Conservation (phyloP, 1,284 basidiomycete species). For the Ustilago tritici region DNA sequence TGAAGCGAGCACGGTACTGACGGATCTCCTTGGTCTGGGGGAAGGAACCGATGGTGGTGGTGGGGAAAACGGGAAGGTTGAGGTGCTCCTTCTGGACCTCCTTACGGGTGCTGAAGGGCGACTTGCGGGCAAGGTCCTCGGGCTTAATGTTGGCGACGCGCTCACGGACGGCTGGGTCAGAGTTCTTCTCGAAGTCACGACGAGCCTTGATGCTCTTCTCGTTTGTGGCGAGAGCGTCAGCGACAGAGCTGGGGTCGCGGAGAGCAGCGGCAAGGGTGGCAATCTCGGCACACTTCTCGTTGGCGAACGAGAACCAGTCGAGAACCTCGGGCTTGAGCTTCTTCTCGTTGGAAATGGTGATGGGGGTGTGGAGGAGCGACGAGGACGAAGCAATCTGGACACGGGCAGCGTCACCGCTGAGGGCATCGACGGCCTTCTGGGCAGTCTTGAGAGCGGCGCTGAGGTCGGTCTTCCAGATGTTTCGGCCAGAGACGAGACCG, state of each 20-base stretch:
- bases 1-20: constrained; percentile 72
- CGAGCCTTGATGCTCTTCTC: constrained; percentile 91
- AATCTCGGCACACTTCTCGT: constrained; percentile 95
- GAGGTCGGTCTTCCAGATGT: constrained; percentile 99
- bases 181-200: constrained; percentile 93
- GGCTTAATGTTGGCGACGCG: constrained; percentile 92
- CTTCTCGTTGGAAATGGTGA: constrained; percentile 91
- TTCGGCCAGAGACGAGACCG: constrained; percentile 96
- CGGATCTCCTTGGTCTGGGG: constrained; percentile 94
- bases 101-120: constrained; percentile 86
- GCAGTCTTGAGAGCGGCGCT: constrained; percentile 83
- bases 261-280: constrained; percentile 78
- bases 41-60: constrained; percentile 99
- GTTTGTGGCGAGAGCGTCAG: constrained; percentile 73
- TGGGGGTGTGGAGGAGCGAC: constrained; percentile 97
- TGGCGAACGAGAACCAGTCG: constrained; percentile 99
- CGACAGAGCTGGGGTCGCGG: constrained; percentile 55
- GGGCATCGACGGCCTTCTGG: constrained; percentile 77
- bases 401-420: constrained; percentile 72
- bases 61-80: constrained; percentile 95
- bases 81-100: constrained; percentile 90
- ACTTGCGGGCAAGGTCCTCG: constrained; percentile 90
- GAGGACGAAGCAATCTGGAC: constrained; percentile 96
- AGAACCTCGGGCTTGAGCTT: constrained; percentile 90
- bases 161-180: constrained; percentile 94